Evolutionary conservation across 495 filamentous ascomycete species (phyloP), one percentile per base, ranked within the genome.

Genomic region (Pyronema domesticum): DNA sequence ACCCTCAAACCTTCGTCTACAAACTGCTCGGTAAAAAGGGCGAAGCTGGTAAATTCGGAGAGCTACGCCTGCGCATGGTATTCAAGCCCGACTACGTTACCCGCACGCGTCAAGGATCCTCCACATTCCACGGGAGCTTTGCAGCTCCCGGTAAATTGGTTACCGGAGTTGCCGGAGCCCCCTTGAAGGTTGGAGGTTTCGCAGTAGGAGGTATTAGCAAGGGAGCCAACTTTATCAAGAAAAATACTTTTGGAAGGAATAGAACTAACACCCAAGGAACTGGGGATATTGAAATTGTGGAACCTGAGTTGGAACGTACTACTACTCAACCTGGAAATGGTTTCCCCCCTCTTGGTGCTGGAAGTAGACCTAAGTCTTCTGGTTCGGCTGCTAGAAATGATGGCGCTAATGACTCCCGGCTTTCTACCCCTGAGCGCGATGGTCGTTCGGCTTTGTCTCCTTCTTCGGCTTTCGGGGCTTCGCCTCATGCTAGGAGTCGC

Each of bases 1-100:
- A 73, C 64, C 73, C 74, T 4, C 71, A 85, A 63, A 85, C 87
- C 60, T 70, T 86, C 19, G 75, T 72, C 23, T 76, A 89, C n/a
- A 72, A 72, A 18, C 73, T 96, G 3, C 82, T 91, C 62, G 89
- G 93, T 10, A 95, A 95, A 67, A 87, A 85, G 0, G 89, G 93
- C 13, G 73, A 76, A 7, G 85, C 95, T 65, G 93, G 91, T 15
- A 95, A 94, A 67, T 91, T 82, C 1, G 91, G 91, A 17, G 74
- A 77, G 8, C 73, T 99, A 36, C 78, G 83, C 37, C 68, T 99
- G 51, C 83, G 83, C 56, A 74, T 95, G 58, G 72, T 94, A n/a
- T 99, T 99, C 79, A 89, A 83, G 58, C 83, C 93, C 3, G 80
- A 82, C 69, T 99, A 95, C 61, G 86, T 99, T 55, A 81, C 80